These are phyloP conservation scores for Xenosphaeropsis pyriputrescens DNA, from an alignment of 2,329 filamentous ascomycete species.

Conservation along the genomic window DNA sequence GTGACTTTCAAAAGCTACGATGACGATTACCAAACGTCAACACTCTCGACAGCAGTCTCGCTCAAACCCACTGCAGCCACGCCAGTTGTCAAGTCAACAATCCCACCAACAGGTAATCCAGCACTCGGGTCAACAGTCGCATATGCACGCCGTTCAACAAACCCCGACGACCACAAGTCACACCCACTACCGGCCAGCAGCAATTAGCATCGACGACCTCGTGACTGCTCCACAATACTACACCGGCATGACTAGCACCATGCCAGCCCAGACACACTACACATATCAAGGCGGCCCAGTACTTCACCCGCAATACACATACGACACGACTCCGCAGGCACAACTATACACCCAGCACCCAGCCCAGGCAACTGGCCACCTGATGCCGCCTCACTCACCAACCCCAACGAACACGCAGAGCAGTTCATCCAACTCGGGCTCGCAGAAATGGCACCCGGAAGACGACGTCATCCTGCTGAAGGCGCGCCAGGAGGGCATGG, in stretches of 20 bases:
- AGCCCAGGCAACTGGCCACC: background rate
- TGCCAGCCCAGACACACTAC: background rate
- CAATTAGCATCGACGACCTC: background rate
- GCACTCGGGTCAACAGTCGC: too few species aligned
- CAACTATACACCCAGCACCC: background rate
- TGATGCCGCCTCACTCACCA: background rate
- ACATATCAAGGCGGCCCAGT: background rate
- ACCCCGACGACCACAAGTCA: too few species aligned
- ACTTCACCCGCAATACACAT: background rate
- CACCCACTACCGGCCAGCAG: background rate
- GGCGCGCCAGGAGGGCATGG: conserved; percentile 60
- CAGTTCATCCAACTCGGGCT: conserved; percentile 10
- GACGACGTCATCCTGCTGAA: conserved; percentile 63
- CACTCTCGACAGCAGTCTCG: too few species aligned
- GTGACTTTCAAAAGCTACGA: too few species aligned
- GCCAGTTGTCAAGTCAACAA: too few species aligned
- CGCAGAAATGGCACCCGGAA: conserved; percentile 55
- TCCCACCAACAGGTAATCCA: too few species aligned
- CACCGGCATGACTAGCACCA: background rate
- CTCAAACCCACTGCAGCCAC: too few species aligned
- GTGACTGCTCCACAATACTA: background rate
- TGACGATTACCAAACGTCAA: too few species aligned
- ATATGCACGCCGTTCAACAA: too few species aligned
- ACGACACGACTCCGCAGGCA: background rate
- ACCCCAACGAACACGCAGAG: background rate